Conservation (phyloP, 768 basidiomycete genomes). For the Kwoniella europaea region DNA sequence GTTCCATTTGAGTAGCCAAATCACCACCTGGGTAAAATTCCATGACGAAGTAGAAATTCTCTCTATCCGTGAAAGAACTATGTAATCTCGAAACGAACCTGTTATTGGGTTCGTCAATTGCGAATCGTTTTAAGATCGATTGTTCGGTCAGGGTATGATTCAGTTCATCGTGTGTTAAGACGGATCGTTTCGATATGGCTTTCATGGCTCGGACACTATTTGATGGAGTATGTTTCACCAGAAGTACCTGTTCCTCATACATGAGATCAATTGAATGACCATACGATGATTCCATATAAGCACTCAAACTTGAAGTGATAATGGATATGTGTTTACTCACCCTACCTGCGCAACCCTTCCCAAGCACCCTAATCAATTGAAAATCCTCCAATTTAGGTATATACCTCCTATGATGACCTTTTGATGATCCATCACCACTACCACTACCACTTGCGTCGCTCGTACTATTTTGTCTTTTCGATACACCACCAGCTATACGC, state of each 20-base stretch:
- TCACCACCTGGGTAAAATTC: conserved; percentile 67
- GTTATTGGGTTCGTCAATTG: conserved; percentile 70
- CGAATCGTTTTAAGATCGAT: conserved; percentile 91
- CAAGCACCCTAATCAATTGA: conserved; percentile 94
- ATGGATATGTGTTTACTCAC: conserved; percentile 60
- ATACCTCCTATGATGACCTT: not conserved
- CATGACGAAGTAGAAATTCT: conserved; percentile 96
- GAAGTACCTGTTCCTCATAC: conserved; percentile 61
- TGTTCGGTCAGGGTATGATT: conserved; percentile 97
- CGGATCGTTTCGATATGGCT: conserved; percentile 96
- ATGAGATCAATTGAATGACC: not conserved
- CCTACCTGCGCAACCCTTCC: conserved; percentile 97
- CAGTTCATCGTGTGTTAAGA: conserved; percentile 93
- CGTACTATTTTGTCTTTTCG: conserved; percentile 8
- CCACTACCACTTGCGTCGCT: not conserved
- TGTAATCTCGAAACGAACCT: conserved; percentile 95
- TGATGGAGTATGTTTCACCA: conserved; percentile 79
- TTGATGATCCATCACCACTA: conserved; percentile 1
- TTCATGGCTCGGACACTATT: conserved; percentile 86
- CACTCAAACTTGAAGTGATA: too few relatives aligned
- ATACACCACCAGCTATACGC: too few relatives aligned
- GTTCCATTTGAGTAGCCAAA: conserved; percentile 93
- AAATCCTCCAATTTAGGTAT: conserved; percentile 73
- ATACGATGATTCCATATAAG: not conserved
- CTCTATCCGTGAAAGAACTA: conserved; percentile 98